phyloP scores from a whole-genome alignment of 768 basidiomycete genomes.

The Tubosaeta brunneosetosa region DNA sequence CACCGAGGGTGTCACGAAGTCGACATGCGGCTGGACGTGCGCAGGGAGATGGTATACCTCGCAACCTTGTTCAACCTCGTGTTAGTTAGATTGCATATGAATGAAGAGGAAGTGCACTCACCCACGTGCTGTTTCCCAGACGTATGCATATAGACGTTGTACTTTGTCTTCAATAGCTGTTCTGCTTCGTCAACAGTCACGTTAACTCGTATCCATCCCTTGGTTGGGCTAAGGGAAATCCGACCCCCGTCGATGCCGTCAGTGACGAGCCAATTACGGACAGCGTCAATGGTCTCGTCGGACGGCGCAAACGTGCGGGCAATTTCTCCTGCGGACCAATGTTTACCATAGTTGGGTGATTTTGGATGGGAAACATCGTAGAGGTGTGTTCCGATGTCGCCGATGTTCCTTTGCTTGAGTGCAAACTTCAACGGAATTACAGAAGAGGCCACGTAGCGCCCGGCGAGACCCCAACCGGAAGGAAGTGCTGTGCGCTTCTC shows the following conservation, averaged over 20 bases:
- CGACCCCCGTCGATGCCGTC: slow-evolving; percentile 23
- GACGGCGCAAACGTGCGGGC: slow-evolving; percentile 25
- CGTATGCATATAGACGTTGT: slow-evolving; percentile 27
- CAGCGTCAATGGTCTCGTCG: slow-evolving; percentile 17
- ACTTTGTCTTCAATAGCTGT: slow-evolving; percentile 28
- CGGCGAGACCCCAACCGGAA: slow-evolving; percentile 33
- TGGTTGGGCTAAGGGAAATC: slow-evolving; percentile 11
- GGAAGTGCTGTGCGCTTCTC: slow-evolving; percentile 37
- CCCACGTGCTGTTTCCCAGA: slow-evolving; percentile 27
- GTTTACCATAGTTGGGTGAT: slow-evolving; percentile 27
- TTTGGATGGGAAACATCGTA: slow-evolving; percentile 33
- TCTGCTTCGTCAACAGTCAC: slow-evolving; percentile 31
- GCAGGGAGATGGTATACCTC: slow-evolving; percentile 31
- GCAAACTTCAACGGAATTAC: slow-evolving; percentile 29
- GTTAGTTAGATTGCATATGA: background rate
- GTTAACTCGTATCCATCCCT: slow-evolving; percentile 27
- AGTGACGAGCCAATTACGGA: slow-evolving; percentile 26
- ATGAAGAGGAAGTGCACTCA: slow-evolving; percentile 1
- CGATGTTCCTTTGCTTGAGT: slow-evolving; percentile 29
- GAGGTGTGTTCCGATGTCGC: slow-evolving; percentile 22
- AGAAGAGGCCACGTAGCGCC: slow-evolving; percentile 31
- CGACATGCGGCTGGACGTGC: slow-evolving; percentile 29
- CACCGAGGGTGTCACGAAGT: slow-evolving; percentile 33
- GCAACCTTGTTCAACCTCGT: slow-evolving; percentile 19
- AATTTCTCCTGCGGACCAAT: slow-evolving; percentile 30